These are phyloP conservation scores for Yamadazyma trypodendri DNA, from an alignment of 1,139 yeast species.

Conservation along the genomic window DNA sequence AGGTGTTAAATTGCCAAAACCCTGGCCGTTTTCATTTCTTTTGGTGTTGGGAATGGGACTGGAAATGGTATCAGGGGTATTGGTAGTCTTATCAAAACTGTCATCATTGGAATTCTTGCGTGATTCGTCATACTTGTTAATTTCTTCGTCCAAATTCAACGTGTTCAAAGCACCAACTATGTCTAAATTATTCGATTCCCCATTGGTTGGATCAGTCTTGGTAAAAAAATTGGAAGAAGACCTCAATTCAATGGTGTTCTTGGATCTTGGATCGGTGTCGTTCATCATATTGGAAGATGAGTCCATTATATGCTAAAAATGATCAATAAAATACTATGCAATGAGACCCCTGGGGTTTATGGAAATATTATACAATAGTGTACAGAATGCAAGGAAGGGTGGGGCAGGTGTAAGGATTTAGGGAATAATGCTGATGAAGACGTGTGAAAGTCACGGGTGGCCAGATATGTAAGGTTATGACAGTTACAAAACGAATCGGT, in stretches of 20 bases:
- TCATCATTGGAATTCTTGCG: slow-evolving; percentile 6
- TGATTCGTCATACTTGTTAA: slow-evolving; percentile 11
- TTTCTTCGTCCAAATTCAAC: slow-evolving; percentile 40
- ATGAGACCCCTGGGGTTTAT: neutral
- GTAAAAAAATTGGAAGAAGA: slow-evolving; percentile 14
- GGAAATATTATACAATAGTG: slow-evolving; percentile 10
- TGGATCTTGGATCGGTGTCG: slow-evolving; percentile 2
- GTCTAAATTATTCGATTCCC: slow-evolving; percentile 30
- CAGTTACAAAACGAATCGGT: neutral
- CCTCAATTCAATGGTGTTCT: slow-evolving; percentile 4
- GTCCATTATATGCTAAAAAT: neutral
- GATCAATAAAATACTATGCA: neutral
- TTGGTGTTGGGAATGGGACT: neutral
- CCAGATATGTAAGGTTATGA: too few species aligned
- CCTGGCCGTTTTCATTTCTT: neutral
- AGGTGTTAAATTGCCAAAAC: slow-evolving; percentile 31
- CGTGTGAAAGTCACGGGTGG: too few species aligned
- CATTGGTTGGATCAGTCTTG: slow-evolving; percentile 1
- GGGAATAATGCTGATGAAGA: neutral
- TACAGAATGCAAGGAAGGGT: slow-evolving; percentile 4
- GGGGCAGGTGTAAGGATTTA: too few species aligned
- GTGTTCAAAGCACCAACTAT: slow-evolving; percentile 44
- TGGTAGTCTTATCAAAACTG: neutral
- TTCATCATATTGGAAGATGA: slow-evolving; percentile 2
- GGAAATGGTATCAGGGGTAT: neutral